Conservation (phyloP, 106 monocot species). For the Xerophyta viscosa region DNA sequence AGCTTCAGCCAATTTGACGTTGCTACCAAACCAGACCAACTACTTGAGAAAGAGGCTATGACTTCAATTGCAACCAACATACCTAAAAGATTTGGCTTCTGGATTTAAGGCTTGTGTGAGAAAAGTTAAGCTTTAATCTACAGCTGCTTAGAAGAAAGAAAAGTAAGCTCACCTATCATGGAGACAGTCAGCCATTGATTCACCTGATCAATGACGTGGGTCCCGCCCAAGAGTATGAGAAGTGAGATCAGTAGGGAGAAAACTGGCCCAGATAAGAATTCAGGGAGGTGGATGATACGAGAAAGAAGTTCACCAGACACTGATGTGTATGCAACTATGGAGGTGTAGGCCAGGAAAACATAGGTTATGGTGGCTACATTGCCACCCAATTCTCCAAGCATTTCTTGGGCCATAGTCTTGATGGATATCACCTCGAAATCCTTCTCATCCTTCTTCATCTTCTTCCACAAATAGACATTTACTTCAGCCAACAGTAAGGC, state of each 20-base stretch:
- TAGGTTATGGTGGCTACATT: slow-evolving; percentile 35
- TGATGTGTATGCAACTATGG: slow-evolving; percentile 43
- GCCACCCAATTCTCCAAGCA: slow-evolving; percentile 47
- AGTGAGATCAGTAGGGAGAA: slow-evolving; percentile 35
- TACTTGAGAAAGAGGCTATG: slow-evolving; percentile 11
- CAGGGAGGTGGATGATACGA: slow-evolving; percentile 24
- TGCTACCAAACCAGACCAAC: slow-evolving; percentile 5
- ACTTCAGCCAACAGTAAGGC: slow-evolving; percentile 48
- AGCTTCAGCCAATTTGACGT: slow-evolving; percentile 33
- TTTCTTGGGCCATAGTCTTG: slow-evolving; percentile 60
- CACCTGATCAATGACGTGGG: slow-evolving; percentile 21
- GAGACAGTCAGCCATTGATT: slow-evolving; percentile 39
- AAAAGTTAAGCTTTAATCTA: background rate
- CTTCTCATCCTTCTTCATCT: slow-evolving; percentile 15
- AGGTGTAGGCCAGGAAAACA: slow-evolving; percentile 48
- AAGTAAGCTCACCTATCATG: slow-evolving; percentile 28
- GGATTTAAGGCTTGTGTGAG: background rate
- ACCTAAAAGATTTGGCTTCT: slow-evolving; percentile 7
- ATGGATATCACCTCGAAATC: slow-evolving; percentile 33
- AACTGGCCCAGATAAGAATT: slow-evolving; percentile 18
- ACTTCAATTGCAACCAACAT: slow-evolving; percentile 36
- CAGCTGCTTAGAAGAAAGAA: background rate
- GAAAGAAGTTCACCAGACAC: slow-evolving; percentile 55
- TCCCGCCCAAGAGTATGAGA: slow-evolving; percentile 41
- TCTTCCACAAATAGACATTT: slow-evolving; percentile 28